phyloP scores from a whole-genome alignment of 768 basidiomycete genomes.

The Cytidiella melzeri region DNA sequence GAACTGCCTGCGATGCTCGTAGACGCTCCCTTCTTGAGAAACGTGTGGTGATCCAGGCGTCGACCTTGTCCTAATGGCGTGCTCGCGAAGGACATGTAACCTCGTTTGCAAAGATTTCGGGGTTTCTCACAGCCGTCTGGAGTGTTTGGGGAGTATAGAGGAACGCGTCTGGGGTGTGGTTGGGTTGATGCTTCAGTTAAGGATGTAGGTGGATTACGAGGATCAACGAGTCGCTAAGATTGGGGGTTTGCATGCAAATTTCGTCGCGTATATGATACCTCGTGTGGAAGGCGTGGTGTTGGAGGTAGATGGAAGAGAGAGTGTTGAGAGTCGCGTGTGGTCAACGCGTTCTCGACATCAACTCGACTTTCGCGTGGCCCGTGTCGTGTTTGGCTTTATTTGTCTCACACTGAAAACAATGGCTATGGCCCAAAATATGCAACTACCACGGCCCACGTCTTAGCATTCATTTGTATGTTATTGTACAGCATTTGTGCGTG shows the following conservation, averaged over 20 bases:
- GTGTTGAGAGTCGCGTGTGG: neutral
- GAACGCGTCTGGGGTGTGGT: conserved; percentile 10
- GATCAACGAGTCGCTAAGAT: too few relatives aligned
- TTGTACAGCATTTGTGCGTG: neutral
- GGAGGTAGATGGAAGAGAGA: conserved; percentile 3
- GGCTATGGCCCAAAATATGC: neutral
- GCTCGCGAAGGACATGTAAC: conserved; percentile 79
- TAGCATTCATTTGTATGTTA: neutral
- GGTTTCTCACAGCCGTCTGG: conserved; percentile 26
- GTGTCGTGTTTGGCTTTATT: conserved; percentile 8
- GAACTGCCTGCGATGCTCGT: conserved; percentile 22
- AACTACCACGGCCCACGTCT: neutral
- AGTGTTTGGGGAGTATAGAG: neutral
- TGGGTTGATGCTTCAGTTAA: conserved; percentile 2
- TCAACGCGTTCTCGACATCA: neutral
- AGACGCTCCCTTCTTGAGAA: conserved; percentile 51
- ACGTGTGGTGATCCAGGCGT: conserved; percentile 76
- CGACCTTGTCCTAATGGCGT: conserved; percentile 82
- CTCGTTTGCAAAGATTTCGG: conserved; percentile 5
- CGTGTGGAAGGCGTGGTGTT: conserved; percentile 6
- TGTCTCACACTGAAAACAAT: conserved; percentile 1
- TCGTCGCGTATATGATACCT: neutral
- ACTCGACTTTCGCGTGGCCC: conserved; percentile 8
- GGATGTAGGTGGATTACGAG: conserved; percentile 1
- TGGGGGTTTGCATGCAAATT: conserved; percentile 4